Conservation (phyloP, 2,329 filamentous ascomycete species). For the Phaeosphaeriaceae sp. region DNA sequence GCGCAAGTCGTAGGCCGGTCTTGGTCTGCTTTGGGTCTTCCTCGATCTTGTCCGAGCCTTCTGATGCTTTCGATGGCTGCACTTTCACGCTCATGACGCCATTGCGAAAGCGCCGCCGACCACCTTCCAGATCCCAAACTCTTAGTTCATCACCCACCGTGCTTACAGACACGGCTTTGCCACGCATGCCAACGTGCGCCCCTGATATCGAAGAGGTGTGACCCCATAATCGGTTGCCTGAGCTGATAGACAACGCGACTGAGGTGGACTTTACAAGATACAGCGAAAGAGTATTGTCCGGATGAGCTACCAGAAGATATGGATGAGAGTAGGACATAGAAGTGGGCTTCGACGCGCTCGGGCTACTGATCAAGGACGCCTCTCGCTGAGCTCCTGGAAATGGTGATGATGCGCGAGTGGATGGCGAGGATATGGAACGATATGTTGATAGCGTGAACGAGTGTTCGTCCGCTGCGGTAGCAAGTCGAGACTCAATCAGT, state of each 20-base stretch:
- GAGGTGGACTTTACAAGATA: slow-evolving; percentile 80
- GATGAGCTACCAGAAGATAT: slow-evolving; percentile 82
- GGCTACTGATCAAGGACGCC: slow-evolving; percentile 18
- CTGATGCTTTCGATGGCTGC: slow-evolving; percentile 46
- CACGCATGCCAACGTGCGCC: slow-evolving; percentile 81
- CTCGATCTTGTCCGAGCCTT: slow-evolving; percentile 19
- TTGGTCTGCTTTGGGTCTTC: slow-evolving; percentile 32
- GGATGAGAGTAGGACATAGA: slow-evolving; percentile 71
- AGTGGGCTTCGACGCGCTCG: slow-evolving; percentile 50
- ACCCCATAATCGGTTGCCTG: slow-evolving; percentile 82
- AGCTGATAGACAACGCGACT: slow-evolving; percentile 70
- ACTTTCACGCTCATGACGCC: slow-evolving; percentile 63
- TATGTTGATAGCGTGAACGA: slow-evolving; percentile 50
- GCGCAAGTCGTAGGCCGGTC: slow-evolving; percentile 42
- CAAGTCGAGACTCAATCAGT: slow-evolving; percentile 57
- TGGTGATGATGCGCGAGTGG: slow-evolving; percentile 34
- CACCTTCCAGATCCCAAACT: slow-evolving; percentile 88
- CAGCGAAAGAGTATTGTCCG: slow-evolving; percentile 86
- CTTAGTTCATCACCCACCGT: slow-evolving; percentile 71
- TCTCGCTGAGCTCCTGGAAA: slow-evolving; percentile 35
- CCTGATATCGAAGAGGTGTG: slow-evolving; percentile 90
- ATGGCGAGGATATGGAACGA: slow-evolving; percentile 33
- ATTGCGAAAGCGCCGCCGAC: slow-evolving; percentile 54
- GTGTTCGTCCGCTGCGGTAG: slow-evolving; percentile 58
- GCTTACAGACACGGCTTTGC: slow-evolving; percentile 90